Base-by-base conservation (phyloP, 2,329 filamentous ascomycete species). In the Colletotrichum sp. region DNA sequence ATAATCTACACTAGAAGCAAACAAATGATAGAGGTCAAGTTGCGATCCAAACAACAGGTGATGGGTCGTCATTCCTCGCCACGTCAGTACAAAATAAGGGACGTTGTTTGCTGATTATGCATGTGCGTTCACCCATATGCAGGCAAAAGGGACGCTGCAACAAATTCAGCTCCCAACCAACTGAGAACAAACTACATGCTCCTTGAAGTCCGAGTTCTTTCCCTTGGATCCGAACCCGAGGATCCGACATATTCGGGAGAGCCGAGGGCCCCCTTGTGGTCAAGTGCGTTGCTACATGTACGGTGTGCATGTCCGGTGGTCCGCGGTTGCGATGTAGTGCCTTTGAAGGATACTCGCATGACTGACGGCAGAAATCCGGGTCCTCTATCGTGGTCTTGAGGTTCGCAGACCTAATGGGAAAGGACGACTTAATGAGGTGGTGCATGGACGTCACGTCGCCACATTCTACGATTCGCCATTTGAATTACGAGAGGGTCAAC, bases 361-460 rank as follows among this genome's bases (percentile, higher is more conserved):
- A 49, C 18, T 5, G 39, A 6, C 2, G 9, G 8, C 2, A 10
- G 39, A 3, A 3, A 3, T 1, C 9, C 5, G 0, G 8, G 9
- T n/a, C 9, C 9, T 12, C 9, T 0, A n/a, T 44, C 3, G 6
- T n/a, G 39, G 18, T 44, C 39, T 44, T n/a, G 18, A 10, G 16
- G 18, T 1, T 44, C 1, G 16, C 18, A 44, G 9, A 44, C 39
- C 39, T n/a, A 44, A 44, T n/a, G 1, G 39, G 3, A 44, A 10
- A 44, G 9, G 9, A 10, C 5, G 39, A 10, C 5, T 4, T n/a
- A 6, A n/a, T 1, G 18, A n/a, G 39, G 9, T 44, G 18, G 2
- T n/a, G 39, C 18, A 44, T 44, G 39, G 3, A 10, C 39, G 18
- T 44, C 6, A 10, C 39, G 39, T 44, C 18, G 39, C 36, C 8